Conservation (phyloP, 306 rosid species). For the Carpinus fangiana region DNA sequence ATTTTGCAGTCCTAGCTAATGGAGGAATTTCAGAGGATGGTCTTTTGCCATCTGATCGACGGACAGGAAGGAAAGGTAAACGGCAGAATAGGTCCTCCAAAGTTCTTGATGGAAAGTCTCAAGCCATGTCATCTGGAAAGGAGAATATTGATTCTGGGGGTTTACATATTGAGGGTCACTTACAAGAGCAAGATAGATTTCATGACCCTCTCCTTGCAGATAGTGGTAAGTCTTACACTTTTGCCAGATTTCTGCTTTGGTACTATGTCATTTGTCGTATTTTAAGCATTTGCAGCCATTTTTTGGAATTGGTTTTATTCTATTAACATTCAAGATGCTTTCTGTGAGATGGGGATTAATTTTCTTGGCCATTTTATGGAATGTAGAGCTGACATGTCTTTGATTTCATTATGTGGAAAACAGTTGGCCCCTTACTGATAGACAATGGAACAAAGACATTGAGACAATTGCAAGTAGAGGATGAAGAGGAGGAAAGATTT, state of each 20-base stretch:
- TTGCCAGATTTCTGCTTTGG: slow-evolving; percentile 14
- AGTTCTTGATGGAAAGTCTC: slow-evolving; percentile 55
- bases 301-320: not conserved
- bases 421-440: slow-evolving; percentile 34
- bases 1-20: slow-evolving; percentile 50
- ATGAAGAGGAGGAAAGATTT: slow-evolving; percentile 87
- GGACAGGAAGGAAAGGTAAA: slow-evolving; percentile 61
- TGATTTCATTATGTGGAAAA: slow-evolving; percentile 30
- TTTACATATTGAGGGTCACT: slow-evolving; percentile 38
- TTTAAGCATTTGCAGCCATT: not conserved
- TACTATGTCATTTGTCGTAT: not conserved
- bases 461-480: slow-evolving; percentile 59
- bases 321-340: not conserved
- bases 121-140: slow-evolving; percentile 35
- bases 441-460: slow-evolving; percentile 50
- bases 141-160: slow-evolving; percentile 44
- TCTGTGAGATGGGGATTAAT: not conserved
- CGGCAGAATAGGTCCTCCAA: slow-evolving; percentile 64
- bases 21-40: slow-evolving; percentile 60
- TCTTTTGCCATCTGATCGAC: slow-evolving; percentile 56
- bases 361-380: slow-evolving; percentile 16
- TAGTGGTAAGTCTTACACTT: slow-evolving; percentile 48
- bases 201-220: slow-evolving; percentile 40
- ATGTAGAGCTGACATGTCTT: slow-evolving; percentile 20
- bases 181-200: slow-evolving; percentile 43